phyloP scores from a whole-genome alignment of 352 stramenopile species.

The Aphanomyces stellatus region DNA sequence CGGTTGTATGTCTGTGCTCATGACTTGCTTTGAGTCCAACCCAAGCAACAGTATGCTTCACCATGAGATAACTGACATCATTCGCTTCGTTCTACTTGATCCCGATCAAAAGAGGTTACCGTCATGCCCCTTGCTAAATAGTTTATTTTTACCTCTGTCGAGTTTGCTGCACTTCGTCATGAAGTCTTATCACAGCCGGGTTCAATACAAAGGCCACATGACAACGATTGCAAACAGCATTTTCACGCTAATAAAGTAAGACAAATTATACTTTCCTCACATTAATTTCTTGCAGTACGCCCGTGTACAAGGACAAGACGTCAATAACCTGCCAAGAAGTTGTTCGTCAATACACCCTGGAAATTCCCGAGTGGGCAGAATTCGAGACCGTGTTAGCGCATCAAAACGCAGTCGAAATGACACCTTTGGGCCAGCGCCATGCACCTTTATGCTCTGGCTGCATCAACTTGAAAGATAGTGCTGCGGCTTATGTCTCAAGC shows the following conservation, averaged over 20 bases:
- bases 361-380: slow-evolving; percentile 59
- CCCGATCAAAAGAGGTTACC: slow-evolving; percentile 73
- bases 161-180: slow-evolving; percentile 82
- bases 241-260: slow-evolving; percentile 79
- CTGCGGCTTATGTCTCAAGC: slow-evolving; percentile 64
- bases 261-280: neutral
- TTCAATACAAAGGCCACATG: slow-evolving; percentile 85
- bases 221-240: slow-evolving; percentile 86
- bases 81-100: slow-evolving; percentile 78
- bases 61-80: slow-evolving; percentile 78
- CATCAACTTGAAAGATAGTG: slow-evolving; percentile 68
- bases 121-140: slow-evolving; percentile 69
- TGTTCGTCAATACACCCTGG: slow-evolving; percentile 61
- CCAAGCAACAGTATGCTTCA: slow-evolving; percentile 78
- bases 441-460: slow-evolving; percentile 73
- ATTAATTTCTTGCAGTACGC: slow-evolving; percentile 36
- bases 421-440: slow-evolving; percentile 68
- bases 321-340: slow-evolving; percentile 70
- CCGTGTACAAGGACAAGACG: slow-evolving; percentile 45
- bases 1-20: slow-evolving; percentile 72
- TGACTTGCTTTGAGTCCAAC: slow-evolving; percentile 68
- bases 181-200: slow-evolving; percentile 54
- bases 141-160: slow-evolving; percentile 53
- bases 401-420: slow-evolving; percentile 77
- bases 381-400: slow-evolving; percentile 67